Percentiles rank a stretch among this genome's conserved stretches.
These are phyloP conservation scores for Aspergillus ibericus DNA, from an alignment of 2,329 filamentous ascomycete genomes.

Conservation along the genomic window DNA sequence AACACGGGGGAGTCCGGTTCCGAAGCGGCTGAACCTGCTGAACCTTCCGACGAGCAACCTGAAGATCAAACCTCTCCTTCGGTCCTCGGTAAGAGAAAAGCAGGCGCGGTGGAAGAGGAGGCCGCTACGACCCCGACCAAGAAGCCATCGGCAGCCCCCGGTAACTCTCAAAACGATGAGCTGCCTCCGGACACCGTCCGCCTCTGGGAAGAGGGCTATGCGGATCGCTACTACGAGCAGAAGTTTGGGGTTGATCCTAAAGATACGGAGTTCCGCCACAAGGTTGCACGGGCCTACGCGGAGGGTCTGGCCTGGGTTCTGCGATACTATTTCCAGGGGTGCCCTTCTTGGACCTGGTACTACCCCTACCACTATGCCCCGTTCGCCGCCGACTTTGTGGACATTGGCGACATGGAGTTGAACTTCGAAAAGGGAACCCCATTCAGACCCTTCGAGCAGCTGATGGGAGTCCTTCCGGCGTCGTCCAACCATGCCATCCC, in stretches of 20 bases:
- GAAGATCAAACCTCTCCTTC: conserved; percentile 33
- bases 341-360: conserved; percentile 98
- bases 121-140: conserved; percentile 57
- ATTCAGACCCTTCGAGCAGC: conserved; percentile 90
- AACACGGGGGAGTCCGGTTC: conserved; percentile 26
- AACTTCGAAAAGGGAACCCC: conserved; percentile 80
- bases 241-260: conserved; percentile 85
- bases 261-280: conserved; percentile 81
- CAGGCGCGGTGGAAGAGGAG: conserved; percentile 64
- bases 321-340: conserved; percentile 96
- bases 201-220: conserved; percentile 94
- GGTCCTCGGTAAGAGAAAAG: conserved; percentile 61
- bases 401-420: conserved; percentile 75
- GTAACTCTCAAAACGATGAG: conserved; percentile 55
- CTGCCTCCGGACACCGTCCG: conserved; percentile 76
- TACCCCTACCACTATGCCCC: conserved; percentile 98
- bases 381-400: conserved; percentile 91
- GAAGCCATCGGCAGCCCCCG: conserved; percentile 32
- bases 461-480: conserved; percentile 96
- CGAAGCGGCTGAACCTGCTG: conserved; percentile 28
- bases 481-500: conserved; percentile 91
- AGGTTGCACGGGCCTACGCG: conserved; percentile 87
- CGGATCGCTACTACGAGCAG: conserved; percentile 93
- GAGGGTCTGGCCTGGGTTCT: conserved; percentile 95
- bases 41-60: conserved; percentile 24